Conservation (phyloP, 202 grass and related monocot species). For the Alloteropsis angusta region DNA sequence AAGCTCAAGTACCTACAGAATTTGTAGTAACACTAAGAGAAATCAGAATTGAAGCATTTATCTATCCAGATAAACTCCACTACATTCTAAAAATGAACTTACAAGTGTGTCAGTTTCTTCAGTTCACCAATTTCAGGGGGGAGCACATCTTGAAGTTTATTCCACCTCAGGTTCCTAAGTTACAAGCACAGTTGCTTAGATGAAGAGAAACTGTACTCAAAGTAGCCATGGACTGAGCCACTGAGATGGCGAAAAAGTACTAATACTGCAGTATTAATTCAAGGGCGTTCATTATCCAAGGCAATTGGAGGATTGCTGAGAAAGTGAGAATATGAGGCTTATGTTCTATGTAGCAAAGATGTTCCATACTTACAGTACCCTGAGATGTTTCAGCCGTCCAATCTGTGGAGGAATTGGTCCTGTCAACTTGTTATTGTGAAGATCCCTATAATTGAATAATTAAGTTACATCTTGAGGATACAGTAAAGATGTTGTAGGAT, state of each 20-base stretch:
- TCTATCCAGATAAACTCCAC: conserved; percentile 9
- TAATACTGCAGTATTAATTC: neutral
- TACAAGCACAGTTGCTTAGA: conserved; percentile 4
- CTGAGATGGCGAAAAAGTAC: neutral
- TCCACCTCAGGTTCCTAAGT: conserved; percentile 94
- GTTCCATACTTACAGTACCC: conserved; percentile 70
- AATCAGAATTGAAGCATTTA: neutral
- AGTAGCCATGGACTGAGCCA: conserved; percentile 17
- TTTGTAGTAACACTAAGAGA: conserved; percentile 10
- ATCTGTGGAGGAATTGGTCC: conserved; percentile 88
- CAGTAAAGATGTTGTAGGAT: neutral
- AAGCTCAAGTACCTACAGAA: conserved; percentile 87
- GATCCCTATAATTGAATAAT: conserved; percentile 59
- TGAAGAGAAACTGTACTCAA: conserved; percentile 2
- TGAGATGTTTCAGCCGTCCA: conserved; percentile 81
- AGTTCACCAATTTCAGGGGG: conserved; percentile 88
- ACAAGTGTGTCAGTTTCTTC: conserved; percentile 88
- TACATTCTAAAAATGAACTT: conserved; percentile 28
- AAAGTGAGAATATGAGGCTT: neutral
- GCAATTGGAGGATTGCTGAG: neutral
- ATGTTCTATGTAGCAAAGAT: neutral
- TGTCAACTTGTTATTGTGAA: conserved; percentile 99
- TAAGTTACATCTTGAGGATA: conserved; percentile 4
- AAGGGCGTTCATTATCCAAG: neutral
- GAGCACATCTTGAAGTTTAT: conserved; percentile 94